Evolutionary conservation across 805 yeast genomes (phyloP), one percentile per base, ranked within the genome.

Genomic region (Candida endomychidarum): DNA sequence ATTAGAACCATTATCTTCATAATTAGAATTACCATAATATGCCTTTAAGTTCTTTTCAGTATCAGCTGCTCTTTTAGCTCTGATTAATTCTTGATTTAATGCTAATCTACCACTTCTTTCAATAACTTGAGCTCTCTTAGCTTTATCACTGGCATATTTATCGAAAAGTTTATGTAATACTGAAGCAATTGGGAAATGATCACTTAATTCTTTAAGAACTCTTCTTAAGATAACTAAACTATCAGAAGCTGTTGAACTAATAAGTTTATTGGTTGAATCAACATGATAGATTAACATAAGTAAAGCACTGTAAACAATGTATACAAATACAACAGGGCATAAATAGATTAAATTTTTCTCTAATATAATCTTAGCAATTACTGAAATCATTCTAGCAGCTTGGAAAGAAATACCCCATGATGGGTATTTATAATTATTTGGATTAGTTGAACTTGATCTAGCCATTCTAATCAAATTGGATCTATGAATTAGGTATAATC

Each of bases 341-440:
- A 67, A 71, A 39, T 60, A 62, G 39, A 81, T 55, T 48, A 77
- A 77, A 39, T 71, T 69, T 29, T 72, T 67, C 31, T 72, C 75
- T 27, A 70, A 50, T 42, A 85, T 49, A 42, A 76, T 79, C 35
- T 80, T 79, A 20, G 78, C 71, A 40, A 86, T 80, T 30, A 76
- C 68, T 4, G 85, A 74, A 46, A 85, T 79, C 78, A 83, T 80
- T 51, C 86, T 77, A 1, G 93, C 88, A 1, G 90, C 86, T 58
- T 83, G 87, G 67, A 83, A 84, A 2, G 88, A 84, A 42, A 84
- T 82, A 8, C 89, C 86, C 83, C 86, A 80, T n/a, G 84, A 77
- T 5, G 87, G 86, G 54, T 79, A 80, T 49, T 56, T 69, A 61
- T 61, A 71, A 53, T 67, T 71, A 47, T 58, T 63, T 11, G 72